These are phyloP conservation scores for Arthrinium phaeospermum DNA, from an alignment of 2,329 filamentous ascomycete genomes.

Conservation along the genomic window DNA sequence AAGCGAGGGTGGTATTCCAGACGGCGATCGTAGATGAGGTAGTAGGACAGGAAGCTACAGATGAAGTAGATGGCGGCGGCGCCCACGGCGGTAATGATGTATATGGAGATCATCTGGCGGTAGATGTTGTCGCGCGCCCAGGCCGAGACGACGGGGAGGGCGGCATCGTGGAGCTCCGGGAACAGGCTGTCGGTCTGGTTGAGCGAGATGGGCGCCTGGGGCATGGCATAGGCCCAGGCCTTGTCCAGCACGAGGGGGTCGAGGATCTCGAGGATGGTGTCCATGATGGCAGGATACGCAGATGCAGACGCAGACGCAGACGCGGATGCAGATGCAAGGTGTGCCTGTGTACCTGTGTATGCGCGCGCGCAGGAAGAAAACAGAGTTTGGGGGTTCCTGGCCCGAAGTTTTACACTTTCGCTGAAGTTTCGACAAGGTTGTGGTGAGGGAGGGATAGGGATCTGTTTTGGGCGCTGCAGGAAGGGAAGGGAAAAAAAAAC, in stretches of 20 bases:
- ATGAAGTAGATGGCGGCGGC: conserved; percentile 61
- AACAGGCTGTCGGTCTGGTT: conserved; percentile 22
- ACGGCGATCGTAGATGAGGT: conserved; percentile 63
- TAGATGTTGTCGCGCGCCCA: conserved; percentile 48
- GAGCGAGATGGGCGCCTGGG: conserved; percentile 30
- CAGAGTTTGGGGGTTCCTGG: conserved; percentile 13
- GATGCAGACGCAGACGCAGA: not conserved
- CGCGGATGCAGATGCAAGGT: too few relatives aligned
- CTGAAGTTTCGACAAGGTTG: not conserved
- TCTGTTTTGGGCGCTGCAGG: not conserved
- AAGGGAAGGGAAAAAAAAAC: not conserved
- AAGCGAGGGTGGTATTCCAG: conserved; percentile 54
- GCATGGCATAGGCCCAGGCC: conserved; percentile 46
- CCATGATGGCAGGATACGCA: conserved; percentile 37
- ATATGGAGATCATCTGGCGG: conserved; percentile 46
- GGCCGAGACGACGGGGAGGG: conserved; percentile 32
- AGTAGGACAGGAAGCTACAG: conserved; percentile 73
- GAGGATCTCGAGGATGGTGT: conserved; percentile 46
- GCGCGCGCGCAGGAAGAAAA: conserved; percentile 10
- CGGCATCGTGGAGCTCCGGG: conserved; percentile 24
- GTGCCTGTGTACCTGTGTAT: not conserved
- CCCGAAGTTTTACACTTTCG: conserved; percentile 11
- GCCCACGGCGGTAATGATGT: conserved; percentile 46
- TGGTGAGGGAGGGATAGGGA: not conserved
- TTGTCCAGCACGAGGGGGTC: conserved; percentile 48